phyloP scores from a whole-genome alignment of 2,329 filamentous ascomycete genomes.

The Botrytis sinoallii region DNA sequence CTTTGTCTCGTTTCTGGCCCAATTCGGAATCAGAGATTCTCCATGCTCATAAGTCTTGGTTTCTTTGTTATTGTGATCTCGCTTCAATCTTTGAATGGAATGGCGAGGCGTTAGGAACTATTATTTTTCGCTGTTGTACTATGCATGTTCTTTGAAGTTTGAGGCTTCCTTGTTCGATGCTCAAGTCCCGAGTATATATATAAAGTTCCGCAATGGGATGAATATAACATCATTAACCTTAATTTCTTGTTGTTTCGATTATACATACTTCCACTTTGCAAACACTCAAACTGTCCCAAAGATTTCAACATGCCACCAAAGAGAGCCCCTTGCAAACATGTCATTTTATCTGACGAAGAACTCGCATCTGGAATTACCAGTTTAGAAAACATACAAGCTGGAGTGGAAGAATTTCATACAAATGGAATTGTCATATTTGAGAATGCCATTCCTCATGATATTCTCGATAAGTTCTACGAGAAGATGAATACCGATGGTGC shows the following conservation, averaged over 20 bases:
- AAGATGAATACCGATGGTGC: constrained; percentile 8
- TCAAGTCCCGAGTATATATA: background rate
- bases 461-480: constrained; percentile 9
- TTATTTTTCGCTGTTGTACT: background rate
- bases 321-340: background rate
- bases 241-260: background rate
- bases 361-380: constrained; percentile 1
- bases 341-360: constrained; percentile 13
- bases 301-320: background rate
- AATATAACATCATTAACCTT: background rate
- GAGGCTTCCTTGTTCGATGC: background rate
- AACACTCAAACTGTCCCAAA: background rate
- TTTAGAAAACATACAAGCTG: constrained; percentile 9
- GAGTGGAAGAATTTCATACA: constrained; percentile 13
- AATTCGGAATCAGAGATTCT: background rate
- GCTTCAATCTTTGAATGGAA: background rate
- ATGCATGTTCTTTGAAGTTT: constrained; percentile 1
- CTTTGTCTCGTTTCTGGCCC: background rate
- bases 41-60: background rate
- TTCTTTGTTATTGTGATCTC: background rate
- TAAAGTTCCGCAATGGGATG: background rate
- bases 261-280: background rate
- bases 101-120: background rate
- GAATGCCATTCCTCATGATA: constrained; percentile 14
- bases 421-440: constrained; percentile 16